These are phyloP conservation scores for Podospora pseudoanserina DNA, from an alignment of 495 filamentous ascomycete genomes.

Conservation along the genomic window DNA sequence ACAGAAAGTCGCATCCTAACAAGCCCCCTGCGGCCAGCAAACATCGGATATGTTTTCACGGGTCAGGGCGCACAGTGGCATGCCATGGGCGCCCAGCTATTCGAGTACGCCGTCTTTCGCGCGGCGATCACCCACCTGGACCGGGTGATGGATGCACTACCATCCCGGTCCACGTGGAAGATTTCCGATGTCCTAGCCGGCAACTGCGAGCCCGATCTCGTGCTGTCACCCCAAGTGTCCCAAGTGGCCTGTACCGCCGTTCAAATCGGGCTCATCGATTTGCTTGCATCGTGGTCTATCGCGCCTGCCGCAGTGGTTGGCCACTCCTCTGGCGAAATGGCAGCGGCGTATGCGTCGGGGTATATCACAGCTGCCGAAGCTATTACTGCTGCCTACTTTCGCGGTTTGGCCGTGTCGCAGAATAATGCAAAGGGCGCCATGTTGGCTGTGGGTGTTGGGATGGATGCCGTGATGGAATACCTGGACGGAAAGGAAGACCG, in stretches of 20 bases:
- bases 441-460: constrained; percentile 37
- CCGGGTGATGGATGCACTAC: background rate
- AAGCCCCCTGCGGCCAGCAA: background rate
- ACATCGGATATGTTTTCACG: constrained; percentile 20
- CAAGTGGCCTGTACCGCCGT: constrained; percentile 44
- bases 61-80: constrained; percentile 18
- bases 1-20: background rate
- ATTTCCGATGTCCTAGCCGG: constrained; percentile 23
- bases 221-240: constrained; percentile 35
- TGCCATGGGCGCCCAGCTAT: constrained; percentile 6
- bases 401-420: constrained; percentile 25
- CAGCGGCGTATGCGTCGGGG: constrained; percentile 39
- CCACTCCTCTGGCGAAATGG: constrained; percentile 45
- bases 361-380: constrained; percentile 27
- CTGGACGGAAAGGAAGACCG: constrained; percentile 13
- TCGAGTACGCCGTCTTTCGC: no score
- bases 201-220: constrained; percentile 21
- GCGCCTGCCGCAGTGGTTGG: constrained; percentile 36
- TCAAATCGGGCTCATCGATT: constrained; percentile 49
- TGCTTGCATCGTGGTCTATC: constrained; percentile 47
- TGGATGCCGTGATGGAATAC: constrained; percentile 16
- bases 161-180: background rate
- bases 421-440: constrained; percentile 29
- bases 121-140: constrained; percentile 12
- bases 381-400: constrained; percentile 32